Base-by-base conservation (phyloP, 768 basidiomycete species). In the Russula sp. region DNA sequence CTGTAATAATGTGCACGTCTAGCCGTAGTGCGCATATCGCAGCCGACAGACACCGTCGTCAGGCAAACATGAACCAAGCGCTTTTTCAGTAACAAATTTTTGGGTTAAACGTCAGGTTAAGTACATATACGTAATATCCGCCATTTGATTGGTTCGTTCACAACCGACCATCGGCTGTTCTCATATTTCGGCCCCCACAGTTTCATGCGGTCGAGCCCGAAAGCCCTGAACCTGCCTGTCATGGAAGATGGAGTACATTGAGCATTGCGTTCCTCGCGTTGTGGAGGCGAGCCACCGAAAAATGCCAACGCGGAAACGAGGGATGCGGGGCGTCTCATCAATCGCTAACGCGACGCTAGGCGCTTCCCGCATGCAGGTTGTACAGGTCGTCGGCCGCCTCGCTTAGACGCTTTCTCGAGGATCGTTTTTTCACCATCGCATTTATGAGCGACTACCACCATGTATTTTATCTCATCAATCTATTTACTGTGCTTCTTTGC, bases 111-210 rank as follows among this genome's bases (percentile, higher is more conserved):
- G 40, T 11, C 42, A 16, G 1, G 44, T n/a, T 46, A 53, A 28
- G 11, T 2, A 13, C 14, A 14, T 49, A 18, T 46, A 56, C 53
- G 52, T 60, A 64, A 64, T 1, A 8, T 18, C 22, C 10, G 59
- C 63, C 28, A 34, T 59, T 3, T 50, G 46, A 60, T 64, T 64
- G 63, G 63, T 34, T 46, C 63, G 32, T 59, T 36, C 16, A 59
- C 63, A 64, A 48, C 52, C 63, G 50, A 52, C n/a, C 34, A 8
- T 36, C 22, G 46, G 46, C 46, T 5, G 10, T 48, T 20, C 56
- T 36, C 50, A 16, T 18, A n/a, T n/a, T 20, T 60, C 51, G 42
- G 32, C 6, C 2, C 36, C 14, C 8, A 24, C 28, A 2, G 49
- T 22, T 50, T n/a, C 30, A 48, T 36, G 49, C 34, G 18, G 34